Percentiles rank a stretch among this genome's conserved stretches.
These are phyloP conservation scores for Penicillium dipodomyicola DNA, from an alignment of 495 filamentous ascomycete species.

Conservation along the genomic window DNA sequence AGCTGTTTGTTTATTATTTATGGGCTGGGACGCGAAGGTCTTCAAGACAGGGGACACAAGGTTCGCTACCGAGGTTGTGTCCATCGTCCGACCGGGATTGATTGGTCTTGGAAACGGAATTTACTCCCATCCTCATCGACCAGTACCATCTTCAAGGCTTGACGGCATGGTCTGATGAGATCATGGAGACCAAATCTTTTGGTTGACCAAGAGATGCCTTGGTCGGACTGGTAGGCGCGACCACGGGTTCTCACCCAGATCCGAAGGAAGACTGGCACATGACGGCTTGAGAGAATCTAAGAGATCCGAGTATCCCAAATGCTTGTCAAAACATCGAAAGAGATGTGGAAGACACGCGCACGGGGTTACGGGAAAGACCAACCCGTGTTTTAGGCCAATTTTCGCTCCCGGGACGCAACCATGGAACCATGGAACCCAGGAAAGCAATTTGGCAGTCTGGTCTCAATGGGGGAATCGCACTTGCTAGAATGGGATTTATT, in stretches of 20 bases:
- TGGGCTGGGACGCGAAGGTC: background rate
- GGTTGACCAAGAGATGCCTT: background rate
- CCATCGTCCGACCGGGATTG: conserved; percentile 8
- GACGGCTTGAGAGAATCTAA: background rate
- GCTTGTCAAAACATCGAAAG: background rate
- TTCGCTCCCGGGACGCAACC: background rate
- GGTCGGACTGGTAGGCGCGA: background rate
- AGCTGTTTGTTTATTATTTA: background rate
- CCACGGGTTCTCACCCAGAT: background rate
- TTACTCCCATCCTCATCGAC: background rate
- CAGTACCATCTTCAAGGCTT: background rate
- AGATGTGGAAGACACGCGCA: conserved; percentile 1
- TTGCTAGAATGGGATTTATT: conserved; percentile 1
- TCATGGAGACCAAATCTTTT: background rate
- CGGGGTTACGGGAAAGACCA: conserved; percentile 6
- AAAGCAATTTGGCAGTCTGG: conserved; percentile 11
- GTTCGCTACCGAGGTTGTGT: background rate
- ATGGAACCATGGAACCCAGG: background rate
- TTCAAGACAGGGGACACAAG: background rate
- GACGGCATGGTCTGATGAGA: background rate
- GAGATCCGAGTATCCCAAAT: background rate
- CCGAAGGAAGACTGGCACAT: background rate
- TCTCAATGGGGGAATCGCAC: background rate
- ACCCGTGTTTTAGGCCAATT: conserved; percentile 2
- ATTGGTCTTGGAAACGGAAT: background rate